phyloP scores from a whole-genome alignment of 2,329 filamentous ascomycete genomes.

The Talaromyces sp. region DNA sequence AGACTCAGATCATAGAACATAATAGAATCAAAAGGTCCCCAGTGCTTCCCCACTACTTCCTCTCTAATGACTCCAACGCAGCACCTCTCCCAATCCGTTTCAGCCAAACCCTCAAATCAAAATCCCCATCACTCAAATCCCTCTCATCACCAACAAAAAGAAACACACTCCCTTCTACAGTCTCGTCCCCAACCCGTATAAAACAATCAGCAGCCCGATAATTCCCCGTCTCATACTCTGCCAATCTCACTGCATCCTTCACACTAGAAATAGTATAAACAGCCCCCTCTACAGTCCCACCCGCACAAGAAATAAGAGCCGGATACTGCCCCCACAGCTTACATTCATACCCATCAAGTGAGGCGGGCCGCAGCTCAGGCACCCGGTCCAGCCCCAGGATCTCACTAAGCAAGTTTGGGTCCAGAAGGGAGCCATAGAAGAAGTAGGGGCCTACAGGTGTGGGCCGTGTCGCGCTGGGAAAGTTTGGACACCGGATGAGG shows the following conservation, averaged over 20 bases:
- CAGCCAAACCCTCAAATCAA: conserved; percentile 24
- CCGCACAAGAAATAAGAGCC: conserved; percentile 15
- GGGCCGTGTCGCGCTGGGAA: not conserved
- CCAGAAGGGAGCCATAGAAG: conserved; percentile 38
- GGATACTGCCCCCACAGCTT: conserved; percentile 28
- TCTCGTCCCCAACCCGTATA: not conserved
- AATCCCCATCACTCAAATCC: conserved; percentile 23
- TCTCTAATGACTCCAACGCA: not conserved
- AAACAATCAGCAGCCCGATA: conserved; percentile 14
- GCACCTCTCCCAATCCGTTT: conserved; percentile 14
- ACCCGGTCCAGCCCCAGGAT: conserved; percentile 18
- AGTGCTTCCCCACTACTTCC: too few species aligned
- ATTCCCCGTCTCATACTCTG: conserved; percentile 16
- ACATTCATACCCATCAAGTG: conserved; percentile 19
- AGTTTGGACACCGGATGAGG: not conserved
- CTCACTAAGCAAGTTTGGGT: conserved; percentile 24
- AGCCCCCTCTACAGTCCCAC: conserved; percentile 15
- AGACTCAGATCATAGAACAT: not conserved
- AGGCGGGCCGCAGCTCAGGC: conserved; percentile 18
- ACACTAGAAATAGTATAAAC: conserved; percentile 18
- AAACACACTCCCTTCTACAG: conserved; percentile 13
- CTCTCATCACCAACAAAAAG: conserved; percentile 21
- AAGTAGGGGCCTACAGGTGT: conserved; percentile 29
- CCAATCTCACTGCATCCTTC: conserved; percentile 16
- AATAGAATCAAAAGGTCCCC: not conserved